These are phyloP conservation scores for Sordariomycetes sp. DNA, from an alignment of 2,329 filamentous ascomycete genomes.

Conservation along the genomic window DNA sequence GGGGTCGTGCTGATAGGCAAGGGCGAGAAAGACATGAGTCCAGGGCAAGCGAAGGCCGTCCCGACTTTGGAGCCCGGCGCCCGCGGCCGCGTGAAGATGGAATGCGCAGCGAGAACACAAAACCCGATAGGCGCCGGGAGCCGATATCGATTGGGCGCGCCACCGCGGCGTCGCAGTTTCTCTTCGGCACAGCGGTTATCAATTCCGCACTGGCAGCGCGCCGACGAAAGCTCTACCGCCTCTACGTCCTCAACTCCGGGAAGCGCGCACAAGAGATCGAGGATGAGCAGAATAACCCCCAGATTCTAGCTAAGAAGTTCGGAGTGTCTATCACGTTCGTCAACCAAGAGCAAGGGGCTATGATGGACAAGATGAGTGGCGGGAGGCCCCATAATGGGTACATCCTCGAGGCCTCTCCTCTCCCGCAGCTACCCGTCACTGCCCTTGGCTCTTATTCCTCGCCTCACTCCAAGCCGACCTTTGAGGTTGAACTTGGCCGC, in stretches of 20 bases:
- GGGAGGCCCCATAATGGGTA: constrained; percentile 84
- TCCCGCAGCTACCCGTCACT: constrained; percentile 61
- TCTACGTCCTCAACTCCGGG: constrained; percentile 63
- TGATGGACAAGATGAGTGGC: constrained; percentile 75
- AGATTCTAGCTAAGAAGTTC: constrained; percentile 35
- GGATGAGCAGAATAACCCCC: constrained; percentile 21
- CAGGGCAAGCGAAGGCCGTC: no score
- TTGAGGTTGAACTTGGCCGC: constrained; percentile 48
- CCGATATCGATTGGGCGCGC: constrained; percentile 44
- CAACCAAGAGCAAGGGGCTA: constrained; percentile 45
- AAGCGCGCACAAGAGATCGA: constrained; percentile 39
- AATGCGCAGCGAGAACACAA: not conserved
- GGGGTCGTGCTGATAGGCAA: not conserved
- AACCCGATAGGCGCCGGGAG: not conserved
- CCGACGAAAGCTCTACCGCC: constrained; percentile 66
- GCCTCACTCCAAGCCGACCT: constrained; percentile 33
- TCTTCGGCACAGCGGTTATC: constrained; percentile 78
- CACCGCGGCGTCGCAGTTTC: constrained; percentile 80
- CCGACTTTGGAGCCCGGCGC: no score
- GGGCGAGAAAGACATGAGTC: not conserved
- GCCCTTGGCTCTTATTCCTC: constrained; percentile 40
- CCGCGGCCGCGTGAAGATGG: not conserved
- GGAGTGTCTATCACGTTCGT: constrained; percentile 49
- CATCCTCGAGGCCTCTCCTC: constrained; percentile 74
- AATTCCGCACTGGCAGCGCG: constrained; percentile 60